A percentile compares a stretch with the other conserved stretches of the same genome.
Conservation (phyloP, 257 asterid species). For the Henckelia pumila region DNA sequence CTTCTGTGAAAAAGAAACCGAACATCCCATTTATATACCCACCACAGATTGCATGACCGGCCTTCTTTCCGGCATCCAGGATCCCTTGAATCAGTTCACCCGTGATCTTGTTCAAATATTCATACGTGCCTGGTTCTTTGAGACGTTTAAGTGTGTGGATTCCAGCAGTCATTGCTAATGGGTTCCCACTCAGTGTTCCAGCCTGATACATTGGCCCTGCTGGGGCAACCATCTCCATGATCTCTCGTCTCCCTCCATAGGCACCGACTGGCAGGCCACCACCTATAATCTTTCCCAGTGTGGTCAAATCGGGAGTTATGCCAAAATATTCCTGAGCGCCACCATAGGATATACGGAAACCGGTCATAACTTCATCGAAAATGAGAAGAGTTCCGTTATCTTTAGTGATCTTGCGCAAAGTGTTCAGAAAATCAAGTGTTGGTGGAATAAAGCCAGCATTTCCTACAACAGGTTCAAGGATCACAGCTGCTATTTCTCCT, state of each 20-base stretch:
- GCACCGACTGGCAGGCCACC: slow-evolving; percentile 99
- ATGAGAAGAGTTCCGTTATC: slow-evolving; percentile 70
- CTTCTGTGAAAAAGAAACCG: slow-evolving; percentile 88
- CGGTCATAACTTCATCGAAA: slow-evolving; percentile 97
- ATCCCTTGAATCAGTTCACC: slow-evolving; percentile 70
- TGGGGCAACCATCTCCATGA: slow-evolving; percentile 99
- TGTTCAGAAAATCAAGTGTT: slow-evolving; percentile 58
- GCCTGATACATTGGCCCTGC: slow-evolving; percentile 99
- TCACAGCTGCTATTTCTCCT: slow-evolving; percentile 74
- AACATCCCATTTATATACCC: slow-evolving; percentile 88
- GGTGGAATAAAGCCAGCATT: slow-evolving; percentile 93
- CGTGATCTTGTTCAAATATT: slow-evolving; percentile 66
- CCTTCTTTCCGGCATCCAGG: slow-evolving; percentile 77
- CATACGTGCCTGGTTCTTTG: slow-evolving; percentile 65
- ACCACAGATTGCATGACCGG: slow-evolving; percentile 88
- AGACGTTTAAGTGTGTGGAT: slow-evolving; percentile 89
- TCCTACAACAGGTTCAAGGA: slow-evolving; percentile 95
- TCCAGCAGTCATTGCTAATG: slow-evolving; percentile 99
- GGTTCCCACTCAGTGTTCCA: slow-evolving; percentile 96
- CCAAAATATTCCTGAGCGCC: slow-evolving; percentile 98
- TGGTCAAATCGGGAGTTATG: slow-evolving; percentile 89
- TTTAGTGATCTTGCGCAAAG: slow-evolving; percentile 55
- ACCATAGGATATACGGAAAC: slow-evolving; percentile 83
- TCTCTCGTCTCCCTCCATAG: slow-evolving; percentile 92
- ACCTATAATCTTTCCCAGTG: slow-evolving; percentile 96